Evolutionary conservation across 768 basidiomycete genomes (phyloP).

Genomic region (Rhodotorula graminis): DNA sequence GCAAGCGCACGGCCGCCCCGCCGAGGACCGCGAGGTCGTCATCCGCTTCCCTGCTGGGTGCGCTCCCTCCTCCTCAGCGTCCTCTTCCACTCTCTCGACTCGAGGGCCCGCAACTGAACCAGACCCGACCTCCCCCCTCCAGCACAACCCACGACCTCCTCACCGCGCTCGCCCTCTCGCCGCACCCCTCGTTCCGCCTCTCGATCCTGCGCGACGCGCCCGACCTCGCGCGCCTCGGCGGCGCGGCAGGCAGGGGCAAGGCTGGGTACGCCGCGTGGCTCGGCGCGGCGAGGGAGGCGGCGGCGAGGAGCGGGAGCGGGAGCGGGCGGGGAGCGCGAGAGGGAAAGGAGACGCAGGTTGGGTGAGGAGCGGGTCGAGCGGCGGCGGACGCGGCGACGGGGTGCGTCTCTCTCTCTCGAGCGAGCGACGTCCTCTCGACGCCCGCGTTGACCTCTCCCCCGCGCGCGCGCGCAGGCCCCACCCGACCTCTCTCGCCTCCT

Average conservation of each 20-base stretch:
- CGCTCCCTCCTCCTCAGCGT: background rate
- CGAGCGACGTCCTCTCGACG: too few relatives aligned
- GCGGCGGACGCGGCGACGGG: background rate
- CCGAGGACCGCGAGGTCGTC: background rate
- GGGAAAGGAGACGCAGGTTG: background rate
- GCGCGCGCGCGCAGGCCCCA: too few relatives aligned
- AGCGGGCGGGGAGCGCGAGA: background rate
- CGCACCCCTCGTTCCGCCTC: background rate
- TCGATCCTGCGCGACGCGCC: background rate
- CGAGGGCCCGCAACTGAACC: too few relatives aligned
- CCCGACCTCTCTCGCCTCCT: too few relatives aligned
- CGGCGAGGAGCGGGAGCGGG: background rate
- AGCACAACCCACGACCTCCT: constrained; percentile 18
- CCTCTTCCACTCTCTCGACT: background rate
- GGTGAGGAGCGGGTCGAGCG: background rate
- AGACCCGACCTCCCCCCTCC: too few relatives aligned
- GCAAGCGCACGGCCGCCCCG: background rate
- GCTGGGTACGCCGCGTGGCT: constrained; percentile 2
- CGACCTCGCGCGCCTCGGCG: background rate
- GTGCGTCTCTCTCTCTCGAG: too few relatives aligned
- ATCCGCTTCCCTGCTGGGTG: constrained; percentile 26
- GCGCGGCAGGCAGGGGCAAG: background rate
- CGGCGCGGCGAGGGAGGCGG: background rate
- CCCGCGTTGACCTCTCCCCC: too few relatives aligned
- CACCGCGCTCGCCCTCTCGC: constrained; percentile 20